A percentile compares a stretch with the other conserved stretches of the same genome.
Conservation (phyloP, 163 green algal genomes). For the Scenedesmus sp. region DNA sequence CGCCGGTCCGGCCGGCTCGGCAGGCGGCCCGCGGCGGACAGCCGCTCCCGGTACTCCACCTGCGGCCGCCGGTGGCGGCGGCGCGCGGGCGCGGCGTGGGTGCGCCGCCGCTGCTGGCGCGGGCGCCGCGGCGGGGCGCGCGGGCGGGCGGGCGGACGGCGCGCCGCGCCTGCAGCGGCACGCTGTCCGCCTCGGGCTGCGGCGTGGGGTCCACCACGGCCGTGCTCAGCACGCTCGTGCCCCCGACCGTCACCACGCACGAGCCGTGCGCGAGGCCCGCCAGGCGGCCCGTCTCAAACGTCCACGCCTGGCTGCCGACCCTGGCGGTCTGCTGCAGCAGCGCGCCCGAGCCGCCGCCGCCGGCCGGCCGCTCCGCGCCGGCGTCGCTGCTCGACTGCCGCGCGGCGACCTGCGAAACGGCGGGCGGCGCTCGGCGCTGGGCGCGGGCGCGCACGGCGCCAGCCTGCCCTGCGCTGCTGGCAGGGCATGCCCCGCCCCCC, state of each 20-base stretch:
- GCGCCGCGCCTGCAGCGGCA: constrained; percentile 48
- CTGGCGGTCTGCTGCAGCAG: not conserved
- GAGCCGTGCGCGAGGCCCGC: constrained; percentile 67
- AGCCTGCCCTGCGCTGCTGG: no score
- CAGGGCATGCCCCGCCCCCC: no score
- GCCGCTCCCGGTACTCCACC: constrained; percentile 82
- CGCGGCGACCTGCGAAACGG: no score
- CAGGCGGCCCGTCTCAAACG: constrained; percentile 73
- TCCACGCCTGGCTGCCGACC: constrained; percentile 24
- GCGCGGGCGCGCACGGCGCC: no score
- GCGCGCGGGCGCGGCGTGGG: no score
- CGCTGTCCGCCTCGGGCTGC: constrained; percentile 41
- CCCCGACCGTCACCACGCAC: constrained; percentile 50
- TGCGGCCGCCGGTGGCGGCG: constrained; percentile 40
- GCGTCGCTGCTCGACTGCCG: no score
- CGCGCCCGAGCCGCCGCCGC: no score
- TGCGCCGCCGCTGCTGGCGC: not conserved
- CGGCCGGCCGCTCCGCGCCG: no score
- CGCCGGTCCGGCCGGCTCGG: constrained; percentile 64
- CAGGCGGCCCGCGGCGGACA: constrained; percentile 68
- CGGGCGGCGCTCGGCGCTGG: no score
- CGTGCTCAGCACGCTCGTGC: constrained; percentile 68
- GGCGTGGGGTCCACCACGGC: constrained; percentile 45
- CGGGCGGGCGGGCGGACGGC: not conserved
- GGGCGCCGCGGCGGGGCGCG: not conserved